Conservation (phyloP, 495 filamentous ascomycete genomes). For the Cercophora samala region DNA sequence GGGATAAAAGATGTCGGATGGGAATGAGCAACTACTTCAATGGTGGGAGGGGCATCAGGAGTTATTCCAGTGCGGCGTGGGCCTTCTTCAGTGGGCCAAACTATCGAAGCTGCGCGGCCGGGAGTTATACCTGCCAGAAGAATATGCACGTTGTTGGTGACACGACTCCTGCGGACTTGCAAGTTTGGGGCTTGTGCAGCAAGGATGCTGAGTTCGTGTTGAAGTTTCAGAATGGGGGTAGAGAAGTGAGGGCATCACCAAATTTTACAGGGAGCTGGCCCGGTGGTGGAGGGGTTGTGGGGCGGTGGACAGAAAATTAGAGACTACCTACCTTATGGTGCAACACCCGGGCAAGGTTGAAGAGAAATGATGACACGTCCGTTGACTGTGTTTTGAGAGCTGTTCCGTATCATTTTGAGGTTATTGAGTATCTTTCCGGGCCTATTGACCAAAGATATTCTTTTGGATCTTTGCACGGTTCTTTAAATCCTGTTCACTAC, state of each 20-base stretch:
- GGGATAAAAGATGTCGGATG: constrained; percentile 44
- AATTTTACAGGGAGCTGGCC: constrained; percentile 53
- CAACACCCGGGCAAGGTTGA: no score
- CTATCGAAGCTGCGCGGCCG: constrained; percentile 29
- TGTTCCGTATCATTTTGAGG: not conserved
- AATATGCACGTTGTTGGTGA: constrained; percentile 38
- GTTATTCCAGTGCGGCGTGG: constrained; percentile 63
- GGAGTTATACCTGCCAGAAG: constrained; percentile 34
- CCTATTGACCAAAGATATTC: no score
- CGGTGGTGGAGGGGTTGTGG: constrained; percentile 49
- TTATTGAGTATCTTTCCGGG: not conserved
- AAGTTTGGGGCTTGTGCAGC: constrained; percentile 42
- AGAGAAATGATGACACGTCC: no score
- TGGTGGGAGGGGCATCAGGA: constrained; percentile 52
- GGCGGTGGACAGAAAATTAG: no score
- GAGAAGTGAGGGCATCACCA: constrained; percentile 28
- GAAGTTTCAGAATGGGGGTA: constrained; percentile 30
- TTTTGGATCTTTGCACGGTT: no score
- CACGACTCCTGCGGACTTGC: constrained; percentile 31
- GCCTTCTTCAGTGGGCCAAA: constrained; percentile 61
- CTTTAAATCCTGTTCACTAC: no score
- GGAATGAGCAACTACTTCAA: constrained; percentile 52
- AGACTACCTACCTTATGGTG: no score
- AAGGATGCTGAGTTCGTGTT: constrained; percentile 31
- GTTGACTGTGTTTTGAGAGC: no score